phyloP scores from a whole-genome alignment of 768 basidiomycete genomes.

The Cubamyces lactineus region DNA sequence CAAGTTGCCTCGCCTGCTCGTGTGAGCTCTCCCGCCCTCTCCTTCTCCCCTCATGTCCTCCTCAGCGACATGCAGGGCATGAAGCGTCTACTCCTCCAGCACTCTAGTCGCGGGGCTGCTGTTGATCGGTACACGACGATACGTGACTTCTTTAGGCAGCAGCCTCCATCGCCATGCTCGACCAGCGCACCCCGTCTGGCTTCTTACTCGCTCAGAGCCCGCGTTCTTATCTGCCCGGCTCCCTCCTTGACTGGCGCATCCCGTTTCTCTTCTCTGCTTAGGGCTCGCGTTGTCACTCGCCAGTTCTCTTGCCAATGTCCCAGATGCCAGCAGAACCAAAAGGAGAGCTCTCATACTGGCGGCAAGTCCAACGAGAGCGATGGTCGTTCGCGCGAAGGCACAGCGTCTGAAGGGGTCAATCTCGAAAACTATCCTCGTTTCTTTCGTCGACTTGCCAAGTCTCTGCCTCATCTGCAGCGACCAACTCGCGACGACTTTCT shows the following conservation, averaged over 20 bases:
- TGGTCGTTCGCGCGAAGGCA: conserved; percentile 6
- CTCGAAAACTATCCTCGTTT: conserved; percentile 79
- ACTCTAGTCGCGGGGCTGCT: conserved; percentile 32
- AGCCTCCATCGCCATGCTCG: conserved; percentile 12
- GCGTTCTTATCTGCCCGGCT: background rate
- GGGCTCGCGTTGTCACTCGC: conserved; percentile 1
- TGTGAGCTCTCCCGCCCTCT: background rate
- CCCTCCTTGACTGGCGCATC: background rate
- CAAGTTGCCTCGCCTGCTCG: background rate
- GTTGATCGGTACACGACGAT: conserved; percentile 64
- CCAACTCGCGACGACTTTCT: conserved; percentile 92
- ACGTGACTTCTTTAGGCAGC: conserved; percentile 56
- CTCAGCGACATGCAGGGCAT: conserved; percentile 13
- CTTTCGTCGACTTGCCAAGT: conserved; percentile 76
- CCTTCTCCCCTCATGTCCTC: conserved; percentile 2
- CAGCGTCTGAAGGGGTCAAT: conserved; percentile 7
- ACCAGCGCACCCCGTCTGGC: background rate
- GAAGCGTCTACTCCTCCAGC: conserved; percentile 21
- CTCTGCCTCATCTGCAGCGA: conserved; percentile 73
- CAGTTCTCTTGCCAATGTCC: background rate
- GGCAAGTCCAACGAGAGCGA: background rate
- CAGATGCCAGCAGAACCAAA: background rate
- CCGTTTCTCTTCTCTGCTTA: background rate
- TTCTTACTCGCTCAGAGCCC: conserved; percentile 2
- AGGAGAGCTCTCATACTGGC: background rate